Evolutionary conservation across 768 basidiomycete genomes (phyloP).

Genomic region (Kockovaella imperatae): DNA sequence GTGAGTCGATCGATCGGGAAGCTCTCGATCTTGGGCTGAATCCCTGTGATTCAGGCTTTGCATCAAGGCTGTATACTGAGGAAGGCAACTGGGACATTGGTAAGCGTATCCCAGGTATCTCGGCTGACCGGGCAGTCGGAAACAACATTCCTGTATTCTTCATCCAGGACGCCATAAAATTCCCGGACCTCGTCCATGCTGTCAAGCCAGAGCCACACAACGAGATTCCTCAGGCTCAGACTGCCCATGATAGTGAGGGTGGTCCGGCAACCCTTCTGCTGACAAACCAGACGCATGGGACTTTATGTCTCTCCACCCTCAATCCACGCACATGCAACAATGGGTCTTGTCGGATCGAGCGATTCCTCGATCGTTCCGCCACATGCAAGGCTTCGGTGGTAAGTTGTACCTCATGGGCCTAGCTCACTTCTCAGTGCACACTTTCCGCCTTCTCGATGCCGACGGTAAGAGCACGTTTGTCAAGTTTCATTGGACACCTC

Average conservation of each 20-base stretch:
- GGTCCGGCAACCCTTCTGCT: neutral
- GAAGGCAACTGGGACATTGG: conserved; percentile 73
- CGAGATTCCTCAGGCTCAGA: conserved; percentile 51
- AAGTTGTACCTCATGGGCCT: conserved; percentile 47
- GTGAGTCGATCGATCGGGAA: too few relatives aligned
- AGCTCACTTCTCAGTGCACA: conserved; percentile 58
- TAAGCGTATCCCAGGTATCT: conserved; percentile 7
- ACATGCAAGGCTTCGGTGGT: conserved; percentile 69
- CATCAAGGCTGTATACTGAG: conserved; percentile 69
- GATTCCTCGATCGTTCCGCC: conserved; percentile 74
- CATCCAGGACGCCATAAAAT: conserved; percentile 55
- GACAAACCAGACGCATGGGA: conserved; percentile 64
- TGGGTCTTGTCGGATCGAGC: conserved; percentile 82
- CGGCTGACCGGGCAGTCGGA: conserved; percentile 9
- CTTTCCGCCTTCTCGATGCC: conserved; percentile 64
- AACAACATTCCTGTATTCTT: conserved; percentile 45
- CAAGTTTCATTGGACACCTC: conserved; percentile 80
- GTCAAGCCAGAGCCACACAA: conserved; percentile 83
- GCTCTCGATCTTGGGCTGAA: too few relatives aligned
- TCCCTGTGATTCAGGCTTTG: too few relatives aligned
- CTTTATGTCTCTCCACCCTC: conserved; percentile 63
- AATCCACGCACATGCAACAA: conserved; percentile 49
- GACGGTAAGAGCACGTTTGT: conserved; percentile 67
- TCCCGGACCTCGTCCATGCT: conserved; percentile 77
- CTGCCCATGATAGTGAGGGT: conserved; percentile 58